Evolutionary conservation across 176 grass and related monocot species (phyloP), one percentile per base, ranked within the genome.

Genomic region (Elaeis guineensis): DNA sequence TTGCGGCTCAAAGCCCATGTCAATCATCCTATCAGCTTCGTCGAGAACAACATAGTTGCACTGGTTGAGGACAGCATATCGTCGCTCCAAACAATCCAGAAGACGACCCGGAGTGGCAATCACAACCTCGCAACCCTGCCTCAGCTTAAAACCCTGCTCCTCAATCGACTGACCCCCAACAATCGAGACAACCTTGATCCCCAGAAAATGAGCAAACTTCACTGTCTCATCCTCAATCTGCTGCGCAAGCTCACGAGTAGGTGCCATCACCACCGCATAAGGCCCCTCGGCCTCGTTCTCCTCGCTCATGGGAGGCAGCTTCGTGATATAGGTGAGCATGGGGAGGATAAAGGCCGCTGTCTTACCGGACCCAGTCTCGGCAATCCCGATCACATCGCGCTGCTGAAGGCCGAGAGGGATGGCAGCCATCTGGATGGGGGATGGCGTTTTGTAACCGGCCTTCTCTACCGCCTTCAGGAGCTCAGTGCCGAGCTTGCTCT

Each of bases 1-100:
- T 76, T 97, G 92, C 16, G 83, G 87, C 84, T 97, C 92, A 44
- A 97, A 97, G 8, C 92, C 92, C 92, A 97, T 97, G 63, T 97
- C 92, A 80, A 97, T 97, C 92, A 97, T 97, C 30, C 92, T 71
- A 83, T 97, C 92, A 72, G 92, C 92, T 68, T 97, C 92, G 73
- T 97, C 92, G 35, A 97, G 83, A 30, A 97, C 87, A 20, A 97
- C 92, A 75, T 97, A 97, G 55, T 97, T 97, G 61, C 92, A 97
- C 64, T 97, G 92, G 52, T 97, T 97, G 22, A 97, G 86, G 20
- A 97, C 92, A 57, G 81, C 92, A 78, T 91, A 97, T 55, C 87
- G 82, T 67, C 92, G 78, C 62, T 97, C 92, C 69, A 97, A 82
- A 69, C 92, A 97, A 77, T 97, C 92, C 78, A 97, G 73, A 69